Conservation (phyloP, 2,329 filamentous ascomycete species). For the Aspergillus novoparasiticus region DNA sequence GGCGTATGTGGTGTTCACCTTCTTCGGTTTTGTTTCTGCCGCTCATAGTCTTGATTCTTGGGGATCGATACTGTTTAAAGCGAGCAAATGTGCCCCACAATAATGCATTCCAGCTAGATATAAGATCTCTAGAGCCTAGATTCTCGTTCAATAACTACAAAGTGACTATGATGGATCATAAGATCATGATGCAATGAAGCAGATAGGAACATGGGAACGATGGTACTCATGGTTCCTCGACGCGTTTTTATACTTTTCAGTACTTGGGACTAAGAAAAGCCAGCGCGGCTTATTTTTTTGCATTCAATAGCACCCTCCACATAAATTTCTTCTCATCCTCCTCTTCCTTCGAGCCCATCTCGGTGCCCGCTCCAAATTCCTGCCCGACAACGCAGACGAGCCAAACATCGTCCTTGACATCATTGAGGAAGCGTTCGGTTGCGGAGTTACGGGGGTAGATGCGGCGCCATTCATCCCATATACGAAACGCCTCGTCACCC, state of each 20-base stretch:
- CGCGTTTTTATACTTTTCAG: not conserved
- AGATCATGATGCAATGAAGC: not conserved
- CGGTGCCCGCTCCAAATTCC: conserved; percentile 46
- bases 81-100: not conserved
- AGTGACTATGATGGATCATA: not conserved
- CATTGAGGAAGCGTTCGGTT: conserved; percentile 71
- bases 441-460: conserved; percentile 77
- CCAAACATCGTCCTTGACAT: conserved; percentile 72
- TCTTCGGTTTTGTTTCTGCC: not conserved
- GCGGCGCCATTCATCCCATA: conserved; percentile 91
- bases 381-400: conserved; percentile 71
- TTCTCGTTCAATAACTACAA: not conserved
- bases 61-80: not conserved
- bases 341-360: conserved; percentile 40
- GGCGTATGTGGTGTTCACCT: not conserved
- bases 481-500: conserved; percentile 93
- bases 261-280: not conserved
- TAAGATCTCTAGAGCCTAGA: not conserved
- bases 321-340: conserved; percentile 43
- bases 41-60: not conserved
- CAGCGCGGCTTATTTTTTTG: conserved; percentile 17
- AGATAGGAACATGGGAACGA: not conserved
- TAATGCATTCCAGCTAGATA: not conserved
- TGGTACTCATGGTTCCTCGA: not conserved
- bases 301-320: conserved; percentile 42